Base-by-base conservation (phyloP, 345 rosid genomes). In the Bruguiera parviflora region DNA sequence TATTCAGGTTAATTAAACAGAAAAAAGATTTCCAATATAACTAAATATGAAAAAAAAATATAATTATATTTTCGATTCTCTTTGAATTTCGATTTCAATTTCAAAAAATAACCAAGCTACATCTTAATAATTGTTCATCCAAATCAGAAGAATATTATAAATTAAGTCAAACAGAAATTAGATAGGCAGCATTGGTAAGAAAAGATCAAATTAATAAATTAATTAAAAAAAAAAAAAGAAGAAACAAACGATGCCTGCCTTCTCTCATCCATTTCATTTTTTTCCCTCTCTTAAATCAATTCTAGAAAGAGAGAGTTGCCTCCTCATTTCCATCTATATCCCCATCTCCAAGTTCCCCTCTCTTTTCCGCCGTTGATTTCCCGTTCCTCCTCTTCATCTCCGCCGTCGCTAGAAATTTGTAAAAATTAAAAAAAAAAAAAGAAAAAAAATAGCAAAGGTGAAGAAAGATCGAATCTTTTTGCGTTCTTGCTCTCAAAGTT, bases 291-390 rank as follows among this genome's bases (percentile, higher is more conserved):
- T 59, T 21, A 6, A 24, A 13, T 24, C 8, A 53, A 29, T 32
- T 72, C n/a, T 67, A 68, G 59, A 67, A 72, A 68, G 69, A 68
- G 64, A 74, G 68, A 68, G 21, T 67, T 29, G 24, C 7, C 2
- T 1, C 8, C 33, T 19, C 20, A 11, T 22, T 43, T 53, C 62
- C 47, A 25, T 64, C n/a, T 28, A 7, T 62, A 61, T 63, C 58
- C 66, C 22, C 24, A 9, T 29, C n/a, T 24, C n/a, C 37, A 25
- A 16, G 31, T 32, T 25, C 43, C 20, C 6, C 65, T 59, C 25
- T 8, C n/a, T 53, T 9, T 65, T 35, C 52, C 65, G n/a, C 70
- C 60, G 65, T 58, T 33, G 53, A 43, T 58, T 53, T 32, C 58
- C 8, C 20, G 46, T 2, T 43, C 47, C 57, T 10, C 28, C 37